Base-by-base conservation (phyloP, 1,284 basidiomycete genomes). In the Polyporus tsugae region DNA sequence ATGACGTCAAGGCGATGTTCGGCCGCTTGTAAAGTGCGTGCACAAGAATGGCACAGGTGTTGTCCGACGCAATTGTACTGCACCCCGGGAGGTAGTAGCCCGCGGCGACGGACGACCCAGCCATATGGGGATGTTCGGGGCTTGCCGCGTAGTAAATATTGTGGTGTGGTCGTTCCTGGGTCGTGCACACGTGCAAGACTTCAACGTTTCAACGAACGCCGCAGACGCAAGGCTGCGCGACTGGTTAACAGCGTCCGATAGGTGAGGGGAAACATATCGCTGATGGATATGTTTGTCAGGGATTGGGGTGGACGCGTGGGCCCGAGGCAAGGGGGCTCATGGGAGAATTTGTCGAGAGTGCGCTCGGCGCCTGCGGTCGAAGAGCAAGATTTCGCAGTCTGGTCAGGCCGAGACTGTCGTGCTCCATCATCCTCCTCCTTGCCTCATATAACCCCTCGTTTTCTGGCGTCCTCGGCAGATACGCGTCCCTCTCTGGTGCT, bases 371-470 rank as follows among this genome's bases (percentile, higher is more conserved):
- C 65, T 73, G 62, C 46, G 46, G 46, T 22, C 22, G 46, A 52
- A 52, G 46, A 52, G 46, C 46, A 52, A 52, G 46, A 52, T 52
- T 52, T 52, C 10, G 66, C 65, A 70, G 71, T 69, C 75, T 75
- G 71, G 75, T 73, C 73, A 69, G 71, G 73, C 69, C 75, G 70
- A 72, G 75, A 67, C 75, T 74, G 63, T 66, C 62, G 65, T 57
- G 60, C 67, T 66, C 64, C 71, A 72, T 70, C 68, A 68, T 53
- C 62, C 55, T 61, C 61, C 62, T 60, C 53, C 42, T 59, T 46
- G 62, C 63, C 65, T 63, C 70, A 67, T 71, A 73, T 70, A 74
- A 74, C 63, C 69, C 70, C 57, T 52, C 67, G 49, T 46, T 35
- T 62, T 62, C 69, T 63, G 52, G 11, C 52, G 36, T 25, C n/a